Evolutionary conservation across 2,329 filamentous ascomycete genomes (phyloP).

Genomic region (Colletotrichum tofieldiae): DNA sequence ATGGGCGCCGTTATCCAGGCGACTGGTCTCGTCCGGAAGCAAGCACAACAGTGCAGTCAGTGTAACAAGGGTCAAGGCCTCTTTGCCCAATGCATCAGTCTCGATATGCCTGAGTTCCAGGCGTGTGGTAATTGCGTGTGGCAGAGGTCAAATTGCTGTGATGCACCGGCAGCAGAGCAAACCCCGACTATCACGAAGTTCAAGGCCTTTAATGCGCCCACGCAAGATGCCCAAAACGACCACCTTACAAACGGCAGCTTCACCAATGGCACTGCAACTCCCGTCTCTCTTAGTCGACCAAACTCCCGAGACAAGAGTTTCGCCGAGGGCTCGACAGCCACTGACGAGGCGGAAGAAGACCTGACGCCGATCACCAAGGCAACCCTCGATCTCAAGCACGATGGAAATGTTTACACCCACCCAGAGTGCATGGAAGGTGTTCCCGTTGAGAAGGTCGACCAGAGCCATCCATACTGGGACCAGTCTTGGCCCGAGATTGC

Average conservation of each 20-base stretch:
- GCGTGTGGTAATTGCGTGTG: conserved; percentile 69
- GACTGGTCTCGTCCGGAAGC: conserved; percentile 56
- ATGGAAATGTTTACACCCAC: conserved; percentile 65
- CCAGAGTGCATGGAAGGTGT: conserved; percentile 69
- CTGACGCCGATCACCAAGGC: conserved; percentile 56
- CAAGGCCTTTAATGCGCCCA: conserved; percentile 3
- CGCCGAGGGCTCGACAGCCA: conserved; percentile 19
- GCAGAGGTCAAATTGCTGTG: conserved; percentile 57
- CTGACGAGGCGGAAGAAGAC: conserved; percentile 37
- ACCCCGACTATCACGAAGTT: conserved; percentile 1
- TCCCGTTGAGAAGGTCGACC: conserved; percentile 66
- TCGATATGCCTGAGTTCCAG: conserved; percentile 59
- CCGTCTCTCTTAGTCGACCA: conserved; percentile 23
- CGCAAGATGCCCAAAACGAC: conserved; percentile 8
- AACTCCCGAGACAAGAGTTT: conserved; percentile 35
- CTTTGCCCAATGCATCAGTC: conserved; percentile 62
- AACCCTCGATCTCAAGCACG: conserved; percentile 62
- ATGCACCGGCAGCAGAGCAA: background rate
- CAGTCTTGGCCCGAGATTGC: conserved; percentile 65
- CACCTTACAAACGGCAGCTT: background rate
- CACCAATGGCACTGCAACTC: conserved; percentile 21
- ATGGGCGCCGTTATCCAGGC: conserved; percentile 67
- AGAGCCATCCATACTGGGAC: conserved; percentile 70
- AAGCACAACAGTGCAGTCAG: conserved; percentile 56
- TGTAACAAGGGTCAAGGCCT: conserved; percentile 61